Evolutionary conservation across 768 basidiomycete genomes (phyloP), one percentile per base, ranked within the genome.

Genomic region (Termitomyces sp.): DNA sequence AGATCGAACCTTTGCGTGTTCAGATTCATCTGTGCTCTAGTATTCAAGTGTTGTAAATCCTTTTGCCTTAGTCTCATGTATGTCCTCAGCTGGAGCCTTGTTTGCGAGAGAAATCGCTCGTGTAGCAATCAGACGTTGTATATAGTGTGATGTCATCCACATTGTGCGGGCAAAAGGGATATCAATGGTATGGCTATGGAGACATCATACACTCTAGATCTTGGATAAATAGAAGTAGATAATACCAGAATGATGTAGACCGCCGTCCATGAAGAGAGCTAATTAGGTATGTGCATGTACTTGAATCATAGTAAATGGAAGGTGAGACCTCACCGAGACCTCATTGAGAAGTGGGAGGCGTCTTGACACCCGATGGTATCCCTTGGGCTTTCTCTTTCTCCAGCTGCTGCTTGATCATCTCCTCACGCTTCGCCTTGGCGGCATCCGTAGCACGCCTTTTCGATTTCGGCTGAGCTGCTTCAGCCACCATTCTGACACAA

Each of bases 401-500:
- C 55, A 48, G n/a, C 22, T 66, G 66, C 49, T 68, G 72, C 40
- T 70, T 67, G 64, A 76, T 42, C 74, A 76, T 71, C 64, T 76
- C 72, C 69, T 84, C 73, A 55, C 75, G 68, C 70, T 75, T 77
- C 7, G 73, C 75, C 65, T 78, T 79, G 24, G 73, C 73, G 13
- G 71, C 68, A 60, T 67, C 69, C 13, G 71, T 74, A 18, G 71
- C 65, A 9, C 66, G 59, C 58, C 85, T 86, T 71, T 86, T 91
- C 35, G 80, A 76, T 75, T 88, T 92, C 24, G 89, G 86, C 50
- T 84, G 74, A 3, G 92, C 92, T 7, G 92, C 92, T 71, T 93
- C 91, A 3, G 92, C 91, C 6, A 94, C 92, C 83, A 94, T 90
- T 61, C 91, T 93, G 67, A 32, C n/a, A 58, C 52, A 35, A 51